These are phyloP conservation scores for Komagataella mondaviorum DNA, from an alignment of 805 yeast genomes.

Conservation along the genomic window DNA sequence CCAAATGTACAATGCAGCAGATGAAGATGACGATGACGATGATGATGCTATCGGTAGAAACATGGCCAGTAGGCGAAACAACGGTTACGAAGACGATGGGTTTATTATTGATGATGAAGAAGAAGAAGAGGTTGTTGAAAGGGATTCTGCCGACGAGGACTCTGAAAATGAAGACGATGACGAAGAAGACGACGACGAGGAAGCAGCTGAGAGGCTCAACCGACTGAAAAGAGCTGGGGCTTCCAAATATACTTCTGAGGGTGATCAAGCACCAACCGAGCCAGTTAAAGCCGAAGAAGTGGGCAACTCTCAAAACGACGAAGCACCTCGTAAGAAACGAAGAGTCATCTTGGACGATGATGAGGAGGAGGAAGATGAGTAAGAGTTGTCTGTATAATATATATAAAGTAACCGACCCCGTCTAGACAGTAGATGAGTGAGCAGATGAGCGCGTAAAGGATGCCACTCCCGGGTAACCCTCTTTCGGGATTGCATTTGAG, in stretches of 20 bases:
- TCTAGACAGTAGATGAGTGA: not conserved
- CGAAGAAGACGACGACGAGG: conserved; percentile 32
- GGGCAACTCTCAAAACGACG: conserved; percentile 6
- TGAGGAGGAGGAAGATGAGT: conserved; percentile 33
- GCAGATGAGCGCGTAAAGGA: not conserved
- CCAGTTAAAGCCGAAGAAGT: conserved; percentile 2
- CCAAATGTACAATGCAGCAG: conserved; percentile 25
- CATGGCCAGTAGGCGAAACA: conserved; percentile 10
- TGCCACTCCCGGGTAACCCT: not conserved
- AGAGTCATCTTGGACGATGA: conserved; percentile 35
- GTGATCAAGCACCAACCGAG: conserved; percentile 11
- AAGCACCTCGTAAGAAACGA: conserved; percentile 27
- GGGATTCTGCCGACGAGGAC: conserved; percentile 18
- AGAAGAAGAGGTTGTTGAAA: conserved; percentile 14
- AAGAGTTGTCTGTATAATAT: not conserved
- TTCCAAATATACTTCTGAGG: conserved; percentile 21
- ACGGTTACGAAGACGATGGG: conserved; percentile 18
- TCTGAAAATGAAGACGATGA: conserved; percentile 34
- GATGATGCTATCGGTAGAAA: conserved; percentile 20
- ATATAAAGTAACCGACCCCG: too few relatives aligned
- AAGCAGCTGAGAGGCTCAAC: conserved; percentile 26
- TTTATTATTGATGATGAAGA: conserved; percentile 23
- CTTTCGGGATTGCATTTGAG: not conserved
- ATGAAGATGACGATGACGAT: conserved; percentile 27
- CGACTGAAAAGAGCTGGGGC: conserved; percentile 33